Conservation (phyloP, 2,329 filamentous ascomycete genomes). For the Colletotrichum lentis region DNA sequence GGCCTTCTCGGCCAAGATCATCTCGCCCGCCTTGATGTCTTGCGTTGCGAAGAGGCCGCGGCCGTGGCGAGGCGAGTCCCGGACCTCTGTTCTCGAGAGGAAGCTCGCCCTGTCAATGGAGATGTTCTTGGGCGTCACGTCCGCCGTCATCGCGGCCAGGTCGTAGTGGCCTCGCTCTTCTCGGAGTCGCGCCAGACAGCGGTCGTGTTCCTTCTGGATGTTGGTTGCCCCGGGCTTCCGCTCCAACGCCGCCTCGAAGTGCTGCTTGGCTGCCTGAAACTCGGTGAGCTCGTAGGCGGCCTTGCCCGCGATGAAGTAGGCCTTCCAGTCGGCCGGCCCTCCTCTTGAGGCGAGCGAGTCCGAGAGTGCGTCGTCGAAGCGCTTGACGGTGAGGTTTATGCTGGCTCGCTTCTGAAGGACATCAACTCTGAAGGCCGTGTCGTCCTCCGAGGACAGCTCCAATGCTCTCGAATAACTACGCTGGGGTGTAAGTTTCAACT, state of each 20-base stretch:
- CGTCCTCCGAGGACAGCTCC: slow-evolving; percentile 37
- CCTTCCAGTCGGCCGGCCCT: slow-evolving; percentile 45
- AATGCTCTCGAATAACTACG: slow-evolving; percentile 48
- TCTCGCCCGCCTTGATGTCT: slow-evolving; percentile 49
- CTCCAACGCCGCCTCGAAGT: slow-evolving; percentile 42
- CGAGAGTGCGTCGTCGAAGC: slow-evolving; percentile 46
- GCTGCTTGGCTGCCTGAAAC: slow-evolving; percentile 41
- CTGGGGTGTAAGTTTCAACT: neutral
- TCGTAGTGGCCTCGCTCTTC: slow-evolving; percentile 37
- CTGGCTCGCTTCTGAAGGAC: slow-evolving; percentile 46
- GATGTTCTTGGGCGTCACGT: slow-evolving; percentile 37
- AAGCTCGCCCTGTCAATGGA: slow-evolving; percentile 46
- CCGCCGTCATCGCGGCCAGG: slow-evolving; percentile 31
- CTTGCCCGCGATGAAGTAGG: slow-evolving; percentile 47
- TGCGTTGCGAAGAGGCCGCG: slow-evolving; percentile 54
- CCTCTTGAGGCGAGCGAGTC: slow-evolving; percentile 46
- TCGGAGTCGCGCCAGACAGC: slow-evolving; percentile 34
- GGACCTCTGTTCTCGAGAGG: slow-evolving; percentile 45
- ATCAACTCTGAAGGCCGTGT: slow-evolving; percentile 39
- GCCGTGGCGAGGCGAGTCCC: slow-evolving; percentile 48
- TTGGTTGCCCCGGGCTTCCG: slow-evolving; percentile 38
- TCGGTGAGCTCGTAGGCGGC: slow-evolving; percentile 48
- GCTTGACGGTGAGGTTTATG: slow-evolving; percentile 46
- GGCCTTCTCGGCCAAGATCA: slow-evolving; percentile 55
- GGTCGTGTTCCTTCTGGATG: slow-evolving; percentile 39